Conservation (phyloP, 1,284 basidiomycete genomes). For the Pseudozyma flocculosa region DNA sequence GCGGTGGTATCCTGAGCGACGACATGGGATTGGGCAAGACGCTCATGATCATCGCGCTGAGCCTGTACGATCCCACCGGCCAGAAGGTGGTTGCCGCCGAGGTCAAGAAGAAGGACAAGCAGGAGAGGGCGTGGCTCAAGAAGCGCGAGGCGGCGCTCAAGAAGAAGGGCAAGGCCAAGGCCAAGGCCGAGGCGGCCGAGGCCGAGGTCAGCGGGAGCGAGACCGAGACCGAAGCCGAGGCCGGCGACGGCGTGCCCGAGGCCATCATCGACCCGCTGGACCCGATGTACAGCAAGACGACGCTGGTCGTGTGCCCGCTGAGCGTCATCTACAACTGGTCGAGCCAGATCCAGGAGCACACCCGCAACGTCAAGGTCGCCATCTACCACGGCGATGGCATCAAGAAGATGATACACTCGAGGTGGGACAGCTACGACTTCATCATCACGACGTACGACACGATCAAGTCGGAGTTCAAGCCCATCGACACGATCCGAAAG, state of each 20-base stretch:
- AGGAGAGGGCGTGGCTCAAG: not conserved
- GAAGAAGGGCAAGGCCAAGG: slow-evolving; percentile 63
- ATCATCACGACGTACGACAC: slow-evolving; percentile 97
- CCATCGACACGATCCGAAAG: slow-evolving; percentile 61
- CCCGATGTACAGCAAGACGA: slow-evolving; percentile 60
- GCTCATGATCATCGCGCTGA: slow-evolving; percentile 83
- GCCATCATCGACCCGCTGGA: no score
- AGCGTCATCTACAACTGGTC: slow-evolving; percentile 99
- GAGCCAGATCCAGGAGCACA: slow-evolving; percentile 91
- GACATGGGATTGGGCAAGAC: slow-evolving; percentile 95
- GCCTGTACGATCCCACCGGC: slow-evolving; percentile 70
- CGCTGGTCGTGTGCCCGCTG: slow-evolving; percentile 90
- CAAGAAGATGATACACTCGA: slow-evolving; percentile 64
- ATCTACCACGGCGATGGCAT: slow-evolving; percentile 93
- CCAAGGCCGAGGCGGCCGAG: slow-evolving; percentile 30
- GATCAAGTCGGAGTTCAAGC: slow-evolving; percentile 89
- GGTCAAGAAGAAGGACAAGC: slow-evolving; percentile 1
- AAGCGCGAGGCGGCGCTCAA: slow-evolving; percentile 35
- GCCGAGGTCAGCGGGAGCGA: slow-evolving; percentile 66
- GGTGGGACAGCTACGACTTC: slow-evolving; percentile 79
- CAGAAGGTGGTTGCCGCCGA: slow-evolving; percentile 8
- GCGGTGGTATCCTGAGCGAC: slow-evolving; percentile 77
- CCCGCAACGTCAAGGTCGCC: slow-evolving; percentile 68
- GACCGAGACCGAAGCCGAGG: slow-evolving; percentile 1
- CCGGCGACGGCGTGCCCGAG: not conserved